Base-by-base conservation (phyloP, 176 grass and related monocot species). In the Oryza brachyantha region DNA sequence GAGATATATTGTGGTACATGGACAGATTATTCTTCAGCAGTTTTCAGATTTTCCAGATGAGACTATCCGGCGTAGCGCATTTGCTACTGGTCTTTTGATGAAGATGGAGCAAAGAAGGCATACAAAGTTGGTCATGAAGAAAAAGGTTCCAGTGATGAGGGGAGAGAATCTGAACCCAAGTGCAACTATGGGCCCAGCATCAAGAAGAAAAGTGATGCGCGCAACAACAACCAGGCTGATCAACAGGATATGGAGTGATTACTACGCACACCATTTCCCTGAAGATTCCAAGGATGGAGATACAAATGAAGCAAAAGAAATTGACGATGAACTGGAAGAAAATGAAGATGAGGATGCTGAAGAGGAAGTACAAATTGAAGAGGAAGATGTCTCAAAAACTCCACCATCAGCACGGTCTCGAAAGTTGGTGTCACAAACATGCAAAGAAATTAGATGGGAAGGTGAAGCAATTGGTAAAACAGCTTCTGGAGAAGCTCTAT, bases 11-110 rank as follows among this genome's bases (percentile, higher is more conserved):
- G 88, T 93, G 71, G 94, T 97, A 68, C 94, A 97, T 81, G 91
- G 91, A 35, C 91, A 93, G 68, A 97, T 97, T 63, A 92, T 97
- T 74, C 87, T 97, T 85, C 94, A 97, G 75, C 94, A 97, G 80
- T 97, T 97, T 82, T 76, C 91, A 79, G 94, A 97, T 75, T 97
- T 90, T 79, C 94, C 94, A 40, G 94, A 97, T 86, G 89, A 90
- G 75, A 92, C 78, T 54, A 97, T 97, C 74, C 86, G 86, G 21
- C 88, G 90, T 8, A 90, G 86, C 88, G 94, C 94, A 67, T 97
- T 97, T 88, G 86, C 86, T 42, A 88, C 75, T 88, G 91, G 94
- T 70, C 89, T 97, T 85, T 68, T 90, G 35, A 72, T 85, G 52
- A 97, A 86, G 75, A 97, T 97, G 94, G 89, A 90, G 76, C 78